A percentile compares a stretch with the other conserved stretches of the same genome.
phyloP scores from a whole-genome alignment of 805 yeast species.

The Ogataea angusta region DNA sequence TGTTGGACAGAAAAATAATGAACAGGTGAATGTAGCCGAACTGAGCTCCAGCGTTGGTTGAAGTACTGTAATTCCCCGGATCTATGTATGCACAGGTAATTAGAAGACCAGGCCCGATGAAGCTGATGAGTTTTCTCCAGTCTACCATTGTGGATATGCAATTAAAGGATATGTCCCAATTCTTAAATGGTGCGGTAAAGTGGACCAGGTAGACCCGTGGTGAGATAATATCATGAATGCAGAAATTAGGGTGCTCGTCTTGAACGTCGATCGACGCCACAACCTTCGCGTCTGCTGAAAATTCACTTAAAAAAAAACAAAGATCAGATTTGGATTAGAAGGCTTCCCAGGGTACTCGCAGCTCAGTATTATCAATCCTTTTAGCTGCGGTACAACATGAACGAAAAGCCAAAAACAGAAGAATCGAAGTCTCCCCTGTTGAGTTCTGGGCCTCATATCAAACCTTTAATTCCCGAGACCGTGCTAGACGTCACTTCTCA shows the following conservation, averaged over 20 bases:
- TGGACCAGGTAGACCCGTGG: not conserved
- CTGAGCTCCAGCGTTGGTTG: slow-evolving; percentile 83
- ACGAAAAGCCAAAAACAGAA: not conserved
- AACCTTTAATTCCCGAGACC: slow-evolving; percentile 57
- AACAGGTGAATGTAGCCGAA: slow-evolving; percentile 72
- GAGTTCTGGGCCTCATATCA: not conserved
- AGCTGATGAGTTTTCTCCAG: slow-evolving; percentile 51
- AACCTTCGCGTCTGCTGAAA: not conserved
- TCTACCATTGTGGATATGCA: slow-evolving; percentile 10
- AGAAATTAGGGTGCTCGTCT: too few relatives aligned
- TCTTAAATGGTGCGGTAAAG: not conserved
- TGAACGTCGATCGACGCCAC: not conserved
- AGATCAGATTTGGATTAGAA: not conserved
- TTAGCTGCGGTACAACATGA: not conserved
- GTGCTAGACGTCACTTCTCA: slow-evolving; percentile 76
- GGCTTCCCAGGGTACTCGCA: not conserved
- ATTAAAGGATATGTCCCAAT: too few relatives aligned
- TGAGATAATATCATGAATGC: not conserved
- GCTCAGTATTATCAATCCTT: not conserved
- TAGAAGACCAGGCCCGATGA: slow-evolving; percentile 86
- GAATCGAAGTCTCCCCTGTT: not conserved
- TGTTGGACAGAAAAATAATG: slow-evolving; percentile 69
- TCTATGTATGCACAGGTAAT: slow-evolving; percentile 91
- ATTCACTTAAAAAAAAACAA: not conserved
- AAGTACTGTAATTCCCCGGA: slow-evolving; percentile 91